Evolutionary conservation across 2,329 filamentous ascomycete genomes (phyloP), one percentile per base, ranked within the genome.

Genomic region (Penicillium concentricum): DNA sequence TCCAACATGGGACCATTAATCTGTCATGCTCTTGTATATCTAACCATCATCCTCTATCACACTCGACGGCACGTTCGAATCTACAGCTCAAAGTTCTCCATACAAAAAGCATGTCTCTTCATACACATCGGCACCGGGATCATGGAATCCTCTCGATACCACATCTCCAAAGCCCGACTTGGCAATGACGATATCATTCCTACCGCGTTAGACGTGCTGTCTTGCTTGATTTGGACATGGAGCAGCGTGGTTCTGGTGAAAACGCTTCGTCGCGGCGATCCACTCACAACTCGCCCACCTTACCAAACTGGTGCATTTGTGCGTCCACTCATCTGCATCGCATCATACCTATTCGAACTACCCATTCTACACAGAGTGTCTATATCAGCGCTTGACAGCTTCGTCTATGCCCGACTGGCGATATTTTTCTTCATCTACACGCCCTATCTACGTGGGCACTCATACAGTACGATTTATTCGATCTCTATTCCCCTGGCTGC

Each of bases 401-500:
- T 56, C 18, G 3, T 56, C 13, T 56, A 45, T n/a, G 53, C 53
- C 5, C 39, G 53, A 22, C 12, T 56, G 22, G 46, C 13, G 3
- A 56, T 56, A 15, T 56, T 51, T 32, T 51, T 51, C 32, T 51
- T 56, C n/a, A 15, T 5, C 3, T 41, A 51, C 16, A 56, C 47
- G 3, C 46, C 46, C 4, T 56, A 51, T 16, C 12, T 51, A 4
- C 6, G 10, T 2, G n/a, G 13, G 3, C 35, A 18, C 12, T 38
- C 46, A 2, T 15, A 28, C 8, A 51, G 53, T 24, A n/a, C 30
- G 4, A 46, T 56, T 9, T 56, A 56, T 15, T 20, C 53, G 5
- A 3, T 56, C 20, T 46, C 53, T 13, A 51, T 56, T 34, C 53
- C 53, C 8, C 18, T 56, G 12, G 26, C 53, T 10, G 39, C 53